phyloP scores from a whole-genome alignment of 371 early-diverging fungal species.

The Mucor racemosus region DNA sequence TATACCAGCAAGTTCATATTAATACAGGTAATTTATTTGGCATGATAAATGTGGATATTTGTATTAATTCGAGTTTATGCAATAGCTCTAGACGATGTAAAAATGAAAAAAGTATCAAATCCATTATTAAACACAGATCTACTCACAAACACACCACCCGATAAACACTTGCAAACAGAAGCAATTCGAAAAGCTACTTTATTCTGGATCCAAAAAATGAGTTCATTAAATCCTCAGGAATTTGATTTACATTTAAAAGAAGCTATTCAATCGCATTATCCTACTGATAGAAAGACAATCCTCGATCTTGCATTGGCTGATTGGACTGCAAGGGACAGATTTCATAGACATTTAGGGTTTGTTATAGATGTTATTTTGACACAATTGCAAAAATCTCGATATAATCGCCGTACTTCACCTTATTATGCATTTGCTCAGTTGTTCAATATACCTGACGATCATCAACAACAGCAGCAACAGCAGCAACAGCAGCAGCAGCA shows the following conservation, averaged over 20 bases:
- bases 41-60: background rate
- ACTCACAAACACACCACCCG: slow-evolving; percentile 17
- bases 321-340: slow-evolving; percentile 41
- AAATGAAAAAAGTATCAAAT: background rate
- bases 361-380: slow-evolving; percentile 29
- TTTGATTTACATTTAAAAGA: slow-evolving; percentile 33
- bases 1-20: background rate
- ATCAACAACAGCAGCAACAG: slow-evolving; percentile 13
- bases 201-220: slow-evolving; percentile 32
- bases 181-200: slow-evolving; percentile 17
- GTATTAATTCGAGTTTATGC: background rate
- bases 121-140: slow-evolving; percentile 13
- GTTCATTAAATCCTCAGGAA: slow-evolving; percentile 14
- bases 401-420: slow-evolving; percentile 37
- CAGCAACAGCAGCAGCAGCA: slow-evolving; percentile 9
- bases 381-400: slow-evolving; percentile 19
- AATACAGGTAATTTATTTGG: slow-evolving; percentile 8
- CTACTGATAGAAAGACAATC: slow-evolving; percentile 35
- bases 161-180: slow-evolving; percentile 21
- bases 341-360: slow-evolving; percentile 21
- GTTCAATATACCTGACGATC: slow-evolving; percentile 28
- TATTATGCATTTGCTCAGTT: slow-evolving; percentile 45
- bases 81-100: background rate
- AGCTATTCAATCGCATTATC: slow-evolving; percentile 32
- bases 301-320: slow-evolving; percentile 39